These are phyloP conservation scores for Coleophoma eucalyptorum DNA, from an alignment of 2,329 filamentous ascomycete genomes.

Conservation along the genomic window DNA sequence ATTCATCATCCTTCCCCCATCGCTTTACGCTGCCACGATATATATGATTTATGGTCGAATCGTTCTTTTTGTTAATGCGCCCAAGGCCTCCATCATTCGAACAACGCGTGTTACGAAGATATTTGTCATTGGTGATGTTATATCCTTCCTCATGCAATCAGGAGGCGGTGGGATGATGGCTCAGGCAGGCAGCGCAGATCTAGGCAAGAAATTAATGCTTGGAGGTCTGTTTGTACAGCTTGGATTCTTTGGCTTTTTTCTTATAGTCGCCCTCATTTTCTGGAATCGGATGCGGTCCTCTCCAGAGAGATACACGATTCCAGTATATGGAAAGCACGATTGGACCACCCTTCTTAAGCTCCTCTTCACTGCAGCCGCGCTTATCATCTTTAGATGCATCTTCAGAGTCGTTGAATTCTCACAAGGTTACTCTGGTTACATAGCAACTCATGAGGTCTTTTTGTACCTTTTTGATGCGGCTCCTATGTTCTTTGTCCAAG, in stretches of 20 bases:
- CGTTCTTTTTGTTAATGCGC: constrained; percentile 14
- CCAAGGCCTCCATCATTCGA: constrained; percentile 30
- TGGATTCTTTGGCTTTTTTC: constrained; percentile 43
- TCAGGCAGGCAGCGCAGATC: constrained; percentile 10
- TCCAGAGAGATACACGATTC: not conserved
- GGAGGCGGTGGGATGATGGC: constrained; percentile 12
- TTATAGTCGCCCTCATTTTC: constrained; percentile 30
- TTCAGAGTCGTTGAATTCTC: constrained; percentile 41
- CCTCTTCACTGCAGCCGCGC: constrained; percentile 33
- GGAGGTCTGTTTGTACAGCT: constrained; percentile 44
- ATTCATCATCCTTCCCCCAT: constrained; percentile 25
- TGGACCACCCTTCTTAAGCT: constrained; percentile 32
- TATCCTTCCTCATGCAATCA: constrained; percentile 48
- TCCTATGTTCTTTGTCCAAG: constrained; percentile 34
- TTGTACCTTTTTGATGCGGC: constrained; percentile 37
- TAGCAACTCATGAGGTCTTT: constrained; percentile 36
- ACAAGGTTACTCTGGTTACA: constrained; percentile 34
- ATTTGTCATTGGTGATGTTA: constrained; percentile 51
- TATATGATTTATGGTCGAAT: constrained; percentile 27
- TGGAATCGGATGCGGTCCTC: constrained; percentile 1
- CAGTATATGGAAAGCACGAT: constrained; percentile 2
- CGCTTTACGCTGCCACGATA: constrained; percentile 26
- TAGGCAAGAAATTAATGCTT: constrained; percentile 37
- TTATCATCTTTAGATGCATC: constrained; percentile 40
- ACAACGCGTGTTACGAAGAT: constrained; percentile 45